Evolutionary conservation across 805 yeast genomes (phyloP).

Genomic region (Candida insectalens): DNA sequence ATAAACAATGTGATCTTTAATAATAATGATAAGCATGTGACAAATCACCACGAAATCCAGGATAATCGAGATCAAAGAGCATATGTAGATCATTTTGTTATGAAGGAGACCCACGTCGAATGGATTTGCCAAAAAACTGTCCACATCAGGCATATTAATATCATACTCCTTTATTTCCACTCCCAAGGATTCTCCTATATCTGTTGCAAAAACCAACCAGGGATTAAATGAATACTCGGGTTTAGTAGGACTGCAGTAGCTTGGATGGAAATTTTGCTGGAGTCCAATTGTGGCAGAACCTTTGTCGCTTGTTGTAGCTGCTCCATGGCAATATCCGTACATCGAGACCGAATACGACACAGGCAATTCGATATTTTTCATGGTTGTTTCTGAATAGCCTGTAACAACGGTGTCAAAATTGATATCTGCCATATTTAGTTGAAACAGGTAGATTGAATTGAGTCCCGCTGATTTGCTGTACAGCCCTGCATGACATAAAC

Average conservation of each 20-base stretch:
- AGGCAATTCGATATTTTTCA: constrained; percentile 35
- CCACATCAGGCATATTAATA: constrained; percentile 43
- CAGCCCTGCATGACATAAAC: too few relatives aligned
- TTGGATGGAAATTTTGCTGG: constrained; percentile 25
- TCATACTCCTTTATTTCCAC: constrained; percentile 10
- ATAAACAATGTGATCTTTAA: constrained; percentile 40
- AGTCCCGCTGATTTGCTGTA: too few relatives aligned
- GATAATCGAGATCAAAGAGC: too few relatives aligned
- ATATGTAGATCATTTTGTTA: too few relatives aligned
- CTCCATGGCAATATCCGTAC: constrained; percentile 56
- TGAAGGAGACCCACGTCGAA: too few relatives aligned
- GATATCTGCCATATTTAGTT: constrained; percentile 31
- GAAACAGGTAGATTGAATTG: constrained; percentile 38
- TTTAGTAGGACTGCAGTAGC: constrained; percentile 41
- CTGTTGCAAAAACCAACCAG: constrained; percentile 15
- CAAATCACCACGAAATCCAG: too few relatives aligned
- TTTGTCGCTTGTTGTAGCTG: constrained; percentile 7
- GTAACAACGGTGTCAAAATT: constrained; percentile 7
- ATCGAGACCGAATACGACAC: constrained; percentile 49
- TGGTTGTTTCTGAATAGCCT: constrained; percentile 8
- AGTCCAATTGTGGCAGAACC: constrained; percentile 6
- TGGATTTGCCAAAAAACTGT: too few relatives aligned
- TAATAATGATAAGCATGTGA: too few relatives aligned
- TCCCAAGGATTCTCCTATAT: constrained; percentile 7
- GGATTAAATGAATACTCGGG: constrained; percentile 53